Evolutionary conservation across 176 grass and related monocot genomes (phyloP).

Genomic region (Avena sativa): DNA sequence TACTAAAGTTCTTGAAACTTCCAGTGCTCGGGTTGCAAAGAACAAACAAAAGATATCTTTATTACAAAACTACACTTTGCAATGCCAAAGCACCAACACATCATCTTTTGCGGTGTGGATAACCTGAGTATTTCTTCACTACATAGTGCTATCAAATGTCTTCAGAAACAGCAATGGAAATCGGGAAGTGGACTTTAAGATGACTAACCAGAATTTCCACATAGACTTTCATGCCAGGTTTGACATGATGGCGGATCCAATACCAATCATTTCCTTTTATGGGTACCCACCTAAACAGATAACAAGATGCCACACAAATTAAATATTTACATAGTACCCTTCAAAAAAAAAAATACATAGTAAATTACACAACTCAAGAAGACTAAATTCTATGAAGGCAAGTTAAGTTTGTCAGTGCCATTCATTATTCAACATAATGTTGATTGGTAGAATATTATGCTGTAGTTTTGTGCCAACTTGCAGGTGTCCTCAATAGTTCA

Average conservation of each 20-base stretch:
- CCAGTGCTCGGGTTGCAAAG: background rate
- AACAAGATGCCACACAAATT: too few species aligned
- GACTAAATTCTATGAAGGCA: background rate
- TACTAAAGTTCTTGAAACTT: slow-evolving; percentile 14
- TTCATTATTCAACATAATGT: background rate
- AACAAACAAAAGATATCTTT: background rate
- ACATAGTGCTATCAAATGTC: slow-evolving; percentile 9
- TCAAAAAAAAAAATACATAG: background rate
- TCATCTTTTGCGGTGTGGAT: background rate
- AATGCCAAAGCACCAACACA: slow-evolving; percentile 23
- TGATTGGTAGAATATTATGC: background rate
- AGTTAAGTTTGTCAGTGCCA: background rate
- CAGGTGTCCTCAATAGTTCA: background rate
- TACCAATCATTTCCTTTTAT: slow-evolving; percentile 99
- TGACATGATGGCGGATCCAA: slow-evolving; percentile 98
- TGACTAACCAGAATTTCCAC: slow-evolving; percentile 85
- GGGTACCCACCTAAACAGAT: slow-evolving; percentile 82
- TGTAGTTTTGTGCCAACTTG: background rate
- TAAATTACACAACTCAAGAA: background rate
- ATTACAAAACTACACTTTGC: background rate
- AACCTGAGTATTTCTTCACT: background rate
- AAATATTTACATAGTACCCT: background rate
- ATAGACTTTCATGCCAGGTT: slow-evolving; percentile 90
- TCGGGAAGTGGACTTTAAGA: slow-evolving; percentile 6
- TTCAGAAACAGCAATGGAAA: background rate